Percentiles rank a stretch among this genome's conserved stretches.
Evolutionary conservation across 2,329 filamentous ascomycete species (phyloP).

Genomic region (Colletotrichum lupini): DNA sequence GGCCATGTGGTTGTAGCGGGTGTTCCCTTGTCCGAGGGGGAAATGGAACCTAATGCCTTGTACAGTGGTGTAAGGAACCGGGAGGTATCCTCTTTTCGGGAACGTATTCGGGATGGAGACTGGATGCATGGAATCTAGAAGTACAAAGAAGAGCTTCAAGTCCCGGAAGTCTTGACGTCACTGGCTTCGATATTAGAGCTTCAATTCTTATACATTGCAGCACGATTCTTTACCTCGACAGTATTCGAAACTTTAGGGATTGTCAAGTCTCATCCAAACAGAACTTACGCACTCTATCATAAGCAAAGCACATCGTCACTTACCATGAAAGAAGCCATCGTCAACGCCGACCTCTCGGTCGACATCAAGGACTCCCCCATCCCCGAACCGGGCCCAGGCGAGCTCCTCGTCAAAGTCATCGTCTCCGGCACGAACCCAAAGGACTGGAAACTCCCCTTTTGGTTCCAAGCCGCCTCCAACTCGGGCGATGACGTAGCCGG

Average conservation of each 20-base stretch:
- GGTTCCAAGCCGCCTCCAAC: conserved; percentile 22
- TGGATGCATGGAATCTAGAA: conserved; percentile 2
- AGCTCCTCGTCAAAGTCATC: conserved; percentile 39
- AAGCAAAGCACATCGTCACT: neutral
- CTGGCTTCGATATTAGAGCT: neutral
- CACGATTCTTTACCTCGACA: neutral
- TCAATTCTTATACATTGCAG: neutral
- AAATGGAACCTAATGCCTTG: neutral
- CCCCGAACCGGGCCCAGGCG: conserved; percentile 35
- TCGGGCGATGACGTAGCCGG: conserved; percentile 42
- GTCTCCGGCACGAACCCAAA: conserved; percentile 42
- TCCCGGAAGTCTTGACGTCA: conserved; percentile 29
- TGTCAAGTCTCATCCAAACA: neutral
- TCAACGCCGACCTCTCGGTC: conserved; percentile 24
- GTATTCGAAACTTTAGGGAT: rapidly evolving
- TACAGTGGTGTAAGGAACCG: too few species aligned
- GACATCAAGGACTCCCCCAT: conserved; percentile 30
- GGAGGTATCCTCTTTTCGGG: neutral
- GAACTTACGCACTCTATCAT: neutral
- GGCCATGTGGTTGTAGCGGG: neutral
- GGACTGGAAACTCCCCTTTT: conserved; percentile 41
- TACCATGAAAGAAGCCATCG: conserved; percentile 36
- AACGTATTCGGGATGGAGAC: neutral
- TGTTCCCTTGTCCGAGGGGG: conserved; percentile 9
- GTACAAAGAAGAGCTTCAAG: neutral